Conservation (phyloP, 495 filamentous ascomycete genomes). For the Emericellopsis terricola region DNA sequence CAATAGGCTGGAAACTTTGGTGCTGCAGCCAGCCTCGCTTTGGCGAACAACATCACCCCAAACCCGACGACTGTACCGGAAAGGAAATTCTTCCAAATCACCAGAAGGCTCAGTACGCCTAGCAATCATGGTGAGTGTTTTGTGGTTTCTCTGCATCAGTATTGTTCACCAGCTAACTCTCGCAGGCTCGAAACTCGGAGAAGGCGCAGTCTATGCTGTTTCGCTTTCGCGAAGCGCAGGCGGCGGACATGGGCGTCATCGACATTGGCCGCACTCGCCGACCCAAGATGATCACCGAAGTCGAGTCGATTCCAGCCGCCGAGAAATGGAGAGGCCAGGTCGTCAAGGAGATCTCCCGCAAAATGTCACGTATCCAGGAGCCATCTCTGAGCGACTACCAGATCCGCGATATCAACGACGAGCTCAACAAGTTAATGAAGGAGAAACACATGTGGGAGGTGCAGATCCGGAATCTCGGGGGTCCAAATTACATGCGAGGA, state of each 20-base stretch:
- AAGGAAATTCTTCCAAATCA: no score
- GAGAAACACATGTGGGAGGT: constrained; percentile 98
- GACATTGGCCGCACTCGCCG: constrained; percentile 80
- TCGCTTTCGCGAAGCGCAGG: constrained; percentile 96
- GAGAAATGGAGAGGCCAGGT: constrained; percentile 98
- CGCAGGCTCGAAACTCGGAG: constrained; percentile 61
- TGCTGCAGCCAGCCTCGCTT: no score
- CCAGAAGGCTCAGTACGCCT: no score
- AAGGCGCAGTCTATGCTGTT: constrained; percentile 99
- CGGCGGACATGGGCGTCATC: constrained; percentile 89
- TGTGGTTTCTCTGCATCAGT: no score
- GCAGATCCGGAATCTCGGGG: constrained; percentile 83
- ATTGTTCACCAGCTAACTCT: no score
- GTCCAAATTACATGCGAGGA: constrained; percentile 95
- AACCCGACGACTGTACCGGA: no score
- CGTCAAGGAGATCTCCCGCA: constrained; percentile 91
- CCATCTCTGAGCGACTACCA: constrained; percentile 77
- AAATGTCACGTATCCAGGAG: constrained; percentile 91
- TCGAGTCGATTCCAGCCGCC: constrained; percentile 68
- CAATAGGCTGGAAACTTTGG: no score
- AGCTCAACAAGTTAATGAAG: constrained; percentile 97
- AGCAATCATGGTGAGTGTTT: no score
- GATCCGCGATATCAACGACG: constrained; percentile 89
- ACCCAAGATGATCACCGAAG: constrained; percentile 72
- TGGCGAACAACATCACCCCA: no score